phyloP scores from a whole-genome alignment of 2,329 filamentous ascomycete genomes.

The Fusarium sp. region DNA sequence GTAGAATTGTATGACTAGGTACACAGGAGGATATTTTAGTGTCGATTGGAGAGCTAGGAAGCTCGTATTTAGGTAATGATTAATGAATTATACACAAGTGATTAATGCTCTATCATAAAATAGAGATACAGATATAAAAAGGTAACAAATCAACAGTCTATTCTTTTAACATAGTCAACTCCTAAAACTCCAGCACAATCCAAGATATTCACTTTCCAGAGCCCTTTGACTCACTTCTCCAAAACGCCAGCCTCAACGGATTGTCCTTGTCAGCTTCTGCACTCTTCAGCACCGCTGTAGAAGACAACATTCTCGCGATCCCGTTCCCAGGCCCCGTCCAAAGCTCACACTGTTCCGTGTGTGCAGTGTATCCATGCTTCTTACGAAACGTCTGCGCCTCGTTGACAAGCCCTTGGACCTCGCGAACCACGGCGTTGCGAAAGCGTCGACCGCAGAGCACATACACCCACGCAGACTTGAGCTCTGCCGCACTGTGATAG shows the following conservation, averaged over 20 bases:
- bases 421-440: slow-evolving; percentile 2
- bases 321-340: not conserved
- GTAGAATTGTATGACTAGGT: slow-evolving; percentile 53
- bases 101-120: not conserved
- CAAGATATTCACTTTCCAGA: not conserved
- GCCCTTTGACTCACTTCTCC: not conserved
- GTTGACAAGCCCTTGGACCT: slow-evolving; percentile 15
- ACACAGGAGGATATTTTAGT: too few species aligned
- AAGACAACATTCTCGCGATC: slow-evolving; percentile 1
- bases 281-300: not conserved
- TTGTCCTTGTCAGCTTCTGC: not conserved
- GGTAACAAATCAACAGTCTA: not conserved
- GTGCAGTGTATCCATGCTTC: slow-evolving; percentile 5
- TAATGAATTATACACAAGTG: not conserved
- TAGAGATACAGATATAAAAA: too few species aligned
- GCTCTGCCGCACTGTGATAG: not conserved
- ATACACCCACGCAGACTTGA: slow-evolving; percentile 21
- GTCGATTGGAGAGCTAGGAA: too few species aligned
- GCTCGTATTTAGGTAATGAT: too few species aligned
- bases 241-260: not conserved
- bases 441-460: slow-evolving; percentile 10
- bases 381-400: slow-evolving; percentile 16
- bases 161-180: not conserved
- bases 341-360: slow-evolving; percentile 26
- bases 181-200: not conserved